Evolutionary conservation across 1,284 basidiomycete genomes (phyloP), one percentile per base, ranked within the genome.

Genomic region (Wallemia hederae): DNA sequence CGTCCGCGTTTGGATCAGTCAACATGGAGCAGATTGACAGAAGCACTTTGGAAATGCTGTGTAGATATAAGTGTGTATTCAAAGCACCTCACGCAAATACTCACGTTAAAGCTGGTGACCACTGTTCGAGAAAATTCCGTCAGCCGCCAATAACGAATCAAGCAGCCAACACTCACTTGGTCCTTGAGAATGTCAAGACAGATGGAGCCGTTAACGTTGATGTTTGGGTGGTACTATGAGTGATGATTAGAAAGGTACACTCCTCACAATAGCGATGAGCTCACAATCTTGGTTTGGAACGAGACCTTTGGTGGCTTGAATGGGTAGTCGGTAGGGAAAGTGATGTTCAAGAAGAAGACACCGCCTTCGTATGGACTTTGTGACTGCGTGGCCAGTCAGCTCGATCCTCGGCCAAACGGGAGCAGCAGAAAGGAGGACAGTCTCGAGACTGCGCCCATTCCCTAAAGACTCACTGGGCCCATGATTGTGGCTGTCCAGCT

Each of bases 221-320:
- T 91, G 77, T 92, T 92, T 59, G 87, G 86, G 73, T 92, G 89
- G 72, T 89, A 90, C 67, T 86, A 86, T 82, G 25, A 28, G 29
- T 17, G 15, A 34, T 1, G 17, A 19, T 22, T 26, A 27, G 59
- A 34, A 29, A 11, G 34, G 61, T 27, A 59, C 25, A 27, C 22
- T n/a, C 22, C 34, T 5, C n/a, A 55, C 1, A 24, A 69, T 64
- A 70, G 69, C 61, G 66, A 67, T 61, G 68, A 67, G 68, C 75
- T 75, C 64, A 73, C 71, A 69, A 77, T 77, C 70, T 79, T 96
- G 70, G 92, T 98, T 67, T 87, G 90, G 75, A 99, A 98, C 74
- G 84, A 85, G 73, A 98, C 89, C 80, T 97, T 97, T 72, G 94
- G 94, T 49, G 94, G 92, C 77, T 92, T 92, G 82, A 96, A 94